These are phyloP conservation scores for Talaromyces rugulosus DNA, from an alignment of 2,329 filamentous ascomycete species.

Conservation along the genomic window DNA sequence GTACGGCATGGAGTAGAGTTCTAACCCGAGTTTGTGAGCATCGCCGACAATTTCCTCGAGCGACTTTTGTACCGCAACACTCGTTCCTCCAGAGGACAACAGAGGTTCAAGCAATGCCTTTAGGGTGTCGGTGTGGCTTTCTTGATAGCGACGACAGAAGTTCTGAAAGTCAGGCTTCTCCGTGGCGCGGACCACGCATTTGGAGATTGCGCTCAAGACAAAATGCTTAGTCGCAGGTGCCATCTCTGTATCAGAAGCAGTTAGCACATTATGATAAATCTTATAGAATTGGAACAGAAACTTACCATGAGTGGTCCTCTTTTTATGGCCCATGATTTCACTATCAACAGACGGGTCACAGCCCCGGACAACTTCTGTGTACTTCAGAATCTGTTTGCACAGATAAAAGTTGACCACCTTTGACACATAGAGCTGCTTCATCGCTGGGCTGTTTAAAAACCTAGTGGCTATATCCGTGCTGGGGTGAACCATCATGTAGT, in stretches of 20 bases:
- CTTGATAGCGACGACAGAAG: constrained; percentile 19
- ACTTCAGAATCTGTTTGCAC: constrained; percentile 19
- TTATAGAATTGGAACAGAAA: not conserved
- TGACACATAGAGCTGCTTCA: constrained; percentile 21
- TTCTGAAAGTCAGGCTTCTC: constrained; percentile 20
- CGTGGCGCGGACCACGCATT: constrained; percentile 18
- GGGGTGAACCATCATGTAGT: constrained; percentile 19
- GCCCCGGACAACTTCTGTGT: constrained; percentile 19
- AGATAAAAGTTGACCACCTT: constrained; percentile 27
- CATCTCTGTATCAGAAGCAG: constrained; percentile 14
- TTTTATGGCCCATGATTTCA: constrained; percentile 19
- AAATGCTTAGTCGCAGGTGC: constrained; percentile 17
- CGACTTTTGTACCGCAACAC: constrained; percentile 19
- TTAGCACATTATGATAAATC: not conserved
- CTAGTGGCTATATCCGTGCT: constrained; percentile 13
- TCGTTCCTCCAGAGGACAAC: constrained; percentile 12
- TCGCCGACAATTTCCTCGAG: constrained; percentile 21
- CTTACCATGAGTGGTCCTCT: constrained; percentile 19
- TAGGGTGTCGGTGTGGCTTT: constrained; percentile 17
- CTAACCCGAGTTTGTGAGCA: constrained; percentile 22
- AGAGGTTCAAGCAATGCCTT: constrained; percentile 21
- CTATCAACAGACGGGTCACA: constrained; percentile 20
- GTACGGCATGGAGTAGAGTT: constrained; percentile 24
- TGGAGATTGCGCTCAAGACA: constrained; percentile 17
- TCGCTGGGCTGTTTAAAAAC: constrained; percentile 20